Percentiles rank a stretch among this genome's conserved stretches.
Conservation (phyloP, 495 filamentous ascomycete genomes). For the Haplographium delicatum region DNA sequence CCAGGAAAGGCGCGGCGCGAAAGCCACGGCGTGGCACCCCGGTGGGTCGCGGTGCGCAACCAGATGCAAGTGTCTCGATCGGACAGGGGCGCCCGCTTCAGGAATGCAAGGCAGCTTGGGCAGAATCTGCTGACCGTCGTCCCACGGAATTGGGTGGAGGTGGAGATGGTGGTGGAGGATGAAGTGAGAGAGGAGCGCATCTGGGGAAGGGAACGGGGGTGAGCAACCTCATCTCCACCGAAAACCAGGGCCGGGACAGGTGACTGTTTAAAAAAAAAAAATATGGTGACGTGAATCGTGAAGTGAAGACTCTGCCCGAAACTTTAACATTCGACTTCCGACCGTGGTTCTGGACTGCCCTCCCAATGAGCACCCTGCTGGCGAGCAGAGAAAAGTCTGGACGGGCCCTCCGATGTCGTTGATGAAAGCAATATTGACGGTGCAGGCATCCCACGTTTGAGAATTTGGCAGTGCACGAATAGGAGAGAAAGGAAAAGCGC, state of each 20-base stretch:
- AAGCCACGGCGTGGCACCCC: not conserved
- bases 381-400: not conserved
- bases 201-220: not conserved
- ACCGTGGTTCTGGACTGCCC: no score
- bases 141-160: not conserved
- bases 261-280: no score
- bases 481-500: not conserved
- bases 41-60: not conserved
- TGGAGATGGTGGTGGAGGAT: not conserved
- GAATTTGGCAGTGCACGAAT: not conserved
- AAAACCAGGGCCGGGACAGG: no score
- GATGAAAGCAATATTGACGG: not conserved
- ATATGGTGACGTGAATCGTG: no score
- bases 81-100: not conserved
- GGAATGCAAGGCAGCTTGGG: no score
- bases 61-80: not conserved
- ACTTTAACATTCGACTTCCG: no score
- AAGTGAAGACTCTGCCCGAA: no score
- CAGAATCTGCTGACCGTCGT: not conserved
- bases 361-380: no score
- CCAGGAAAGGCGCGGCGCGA: not conserved
- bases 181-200: not conserved
- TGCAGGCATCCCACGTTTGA: conserved; percentile 9
- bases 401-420: conserved; percentile 5
- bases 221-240: no score